Conservation (phyloP, 768 basidiomycete species). For the Sarcodon aspratus region DNA sequence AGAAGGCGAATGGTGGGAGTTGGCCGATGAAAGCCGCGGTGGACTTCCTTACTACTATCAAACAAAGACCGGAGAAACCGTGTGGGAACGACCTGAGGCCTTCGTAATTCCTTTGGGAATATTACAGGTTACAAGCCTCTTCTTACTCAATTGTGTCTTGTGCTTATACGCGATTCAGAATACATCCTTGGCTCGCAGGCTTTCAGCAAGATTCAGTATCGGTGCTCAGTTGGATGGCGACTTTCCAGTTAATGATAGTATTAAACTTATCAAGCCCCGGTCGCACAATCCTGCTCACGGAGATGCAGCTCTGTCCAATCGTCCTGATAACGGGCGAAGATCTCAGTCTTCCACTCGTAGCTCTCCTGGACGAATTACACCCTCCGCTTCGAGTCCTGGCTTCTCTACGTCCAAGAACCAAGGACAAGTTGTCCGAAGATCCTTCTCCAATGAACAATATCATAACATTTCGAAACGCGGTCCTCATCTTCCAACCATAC, state of each 20-base stretch:
- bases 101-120: slow-evolving; percentile 89
- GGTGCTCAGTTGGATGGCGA: slow-evolving; percentile 11
- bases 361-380: slow-evolving; percentile 20
- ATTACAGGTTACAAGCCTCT: slow-evolving; percentile 51
- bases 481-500: slow-evolving; percentile 49
- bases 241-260: not conserved
- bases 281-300: too few species aligned
- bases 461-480: not conserved
- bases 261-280: too few species aligned
- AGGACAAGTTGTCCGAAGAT: slow-evolving; percentile 15
- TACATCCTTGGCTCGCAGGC: slow-evolving; percentile 57
- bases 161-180: slow-evolving; percentile 29
- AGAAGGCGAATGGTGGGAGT: slow-evolving; percentile 95
- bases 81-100: slow-evolving; percentile 83
- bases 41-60: slow-evolving; percentile 92
- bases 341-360: slow-evolving; percentile 21
- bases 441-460: slow-evolving; percentile 16
- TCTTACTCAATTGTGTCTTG: slow-evolving; percentile 6
- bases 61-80: slow-evolving; percentile 82
- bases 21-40: slow-evolving; percentile 72
- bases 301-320: too few species aligned
- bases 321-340: slow-evolving; percentile 5
- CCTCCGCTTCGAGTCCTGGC: slow-evolving; percentile 2
- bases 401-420: slow-evolving; percentile 17
- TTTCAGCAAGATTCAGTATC: slow-evolving; percentile 28